A percentile compares a stretch with the other conserved stretches of the same genome.
Conservation (phyloP, 225 moss, liverwort and hornwort species). For the Ulota crispa region DNA sequence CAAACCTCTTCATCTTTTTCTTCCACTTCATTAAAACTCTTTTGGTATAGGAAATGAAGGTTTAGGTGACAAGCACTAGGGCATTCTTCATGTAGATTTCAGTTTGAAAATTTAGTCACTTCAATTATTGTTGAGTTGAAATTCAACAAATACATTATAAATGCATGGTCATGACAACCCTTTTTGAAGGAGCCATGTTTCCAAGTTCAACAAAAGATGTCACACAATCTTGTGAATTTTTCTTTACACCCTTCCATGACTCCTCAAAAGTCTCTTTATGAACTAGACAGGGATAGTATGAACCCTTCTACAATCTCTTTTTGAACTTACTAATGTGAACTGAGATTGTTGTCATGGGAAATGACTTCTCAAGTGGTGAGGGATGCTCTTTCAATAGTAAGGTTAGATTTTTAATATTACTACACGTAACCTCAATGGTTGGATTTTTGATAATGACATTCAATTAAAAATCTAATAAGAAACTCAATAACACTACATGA, state of each 20-base stretch:
- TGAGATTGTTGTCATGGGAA: neutral
- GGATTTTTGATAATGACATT: accelerated
- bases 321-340: neutral
- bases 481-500: neutral
- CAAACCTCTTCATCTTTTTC: neutral
- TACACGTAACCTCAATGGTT: accelerated
- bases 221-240: accelerated
- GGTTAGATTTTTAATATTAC: neutral
- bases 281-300: accelerated
- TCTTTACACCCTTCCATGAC: neutral
- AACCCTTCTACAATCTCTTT: too few relatives aligned
- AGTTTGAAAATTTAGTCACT: too few relatives aligned
- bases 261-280: neutral
- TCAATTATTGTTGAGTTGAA: neutral
- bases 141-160: too few relatives aligned
- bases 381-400: accelerated
- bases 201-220: neutral
- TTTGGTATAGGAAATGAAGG: neutral
- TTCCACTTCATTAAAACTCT: neutral
- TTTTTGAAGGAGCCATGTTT: too few relatives aligned
- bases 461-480: neutral
- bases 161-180: too few relatives aligned
- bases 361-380: accelerated
- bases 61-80: neutral
- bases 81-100: neutral